Conservation (phyloP, 805 yeast genomes). For the Metschnikowia matae region DNA sequence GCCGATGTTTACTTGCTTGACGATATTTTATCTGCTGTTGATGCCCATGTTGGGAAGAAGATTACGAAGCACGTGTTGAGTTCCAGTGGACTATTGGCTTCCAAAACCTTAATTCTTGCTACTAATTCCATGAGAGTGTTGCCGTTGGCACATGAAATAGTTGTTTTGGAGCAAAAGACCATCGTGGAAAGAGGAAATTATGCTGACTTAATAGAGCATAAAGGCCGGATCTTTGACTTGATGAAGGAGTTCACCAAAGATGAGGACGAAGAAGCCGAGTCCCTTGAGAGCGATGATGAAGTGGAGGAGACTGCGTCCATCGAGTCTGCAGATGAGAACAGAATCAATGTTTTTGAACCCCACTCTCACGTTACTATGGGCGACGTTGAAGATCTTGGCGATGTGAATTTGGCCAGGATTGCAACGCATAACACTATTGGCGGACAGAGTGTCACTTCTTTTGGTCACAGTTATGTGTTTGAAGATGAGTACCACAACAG, state of each 20-base stretch:
- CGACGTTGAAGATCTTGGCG: conserved; percentile 17
- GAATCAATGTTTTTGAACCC: conserved; percentile 6
- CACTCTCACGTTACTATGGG: conserved; percentile 18
- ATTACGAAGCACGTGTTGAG: conserved; percentile 46
- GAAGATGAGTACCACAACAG: conserved; percentile 23
- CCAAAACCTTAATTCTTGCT: conserved; percentile 53
- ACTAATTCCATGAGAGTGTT: conserved; percentile 57
- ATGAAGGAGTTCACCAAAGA: conserved; percentile 30
- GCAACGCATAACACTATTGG: conserved; percentile 18
- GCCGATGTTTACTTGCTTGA: conserved; percentile 58
- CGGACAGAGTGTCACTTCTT: conserved; percentile 31
- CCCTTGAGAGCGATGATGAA: conserved; percentile 11
- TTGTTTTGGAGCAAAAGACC: conserved; percentile 50
- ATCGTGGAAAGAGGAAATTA: conserved; percentile 58
- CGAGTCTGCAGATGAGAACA: conserved; percentile 9
- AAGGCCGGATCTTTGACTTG: conserved; percentile 32
- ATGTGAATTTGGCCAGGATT: conserved; percentile 14
- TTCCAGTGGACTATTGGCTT: conserved; percentile 47
- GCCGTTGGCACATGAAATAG: conserved; percentile 56
- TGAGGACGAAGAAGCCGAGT: conserved; percentile 13
- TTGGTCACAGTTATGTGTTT: conserved; percentile 28
- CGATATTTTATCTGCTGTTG: conserved; percentile 69
- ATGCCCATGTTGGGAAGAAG: conserved; percentile 61
- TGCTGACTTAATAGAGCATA: conserved; percentile 40
- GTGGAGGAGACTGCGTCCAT: conserved; percentile 6